phyloP scores from a whole-genome alignment of 148 eudicot genomes.

The Bassia scoparia region DNA sequence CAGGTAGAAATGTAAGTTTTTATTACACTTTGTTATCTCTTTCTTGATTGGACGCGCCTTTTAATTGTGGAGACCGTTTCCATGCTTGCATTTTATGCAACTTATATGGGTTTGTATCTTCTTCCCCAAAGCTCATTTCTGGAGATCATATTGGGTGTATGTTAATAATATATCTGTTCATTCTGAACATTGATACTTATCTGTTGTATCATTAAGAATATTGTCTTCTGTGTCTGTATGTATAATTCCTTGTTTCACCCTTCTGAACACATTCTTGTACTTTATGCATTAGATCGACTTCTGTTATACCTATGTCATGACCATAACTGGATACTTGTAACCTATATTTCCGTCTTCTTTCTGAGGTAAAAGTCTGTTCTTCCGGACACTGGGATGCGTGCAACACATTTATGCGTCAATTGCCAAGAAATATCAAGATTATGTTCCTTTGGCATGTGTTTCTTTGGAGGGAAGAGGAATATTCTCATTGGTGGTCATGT shows the following conservation, averaged over 20 bases:
- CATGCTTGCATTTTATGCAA: not conserved
- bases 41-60: no score
- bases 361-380: constrained; percentile 82
- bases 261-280: not conserved
- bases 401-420: constrained; percentile 78
- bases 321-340: not conserved
- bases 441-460: constrained; percentile 80
- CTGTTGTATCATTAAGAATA: not conserved
- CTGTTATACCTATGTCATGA: no score
- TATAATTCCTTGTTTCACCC: not conserved
- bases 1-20: no score
- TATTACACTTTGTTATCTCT: no score
- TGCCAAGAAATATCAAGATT: constrained; percentile 67
- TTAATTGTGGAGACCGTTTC: not conserved
- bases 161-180: no score
- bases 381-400: constrained; percentile 90
- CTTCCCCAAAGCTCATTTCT: not conserved
- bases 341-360: constrained; percentile 20
- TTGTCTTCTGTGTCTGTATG: not conserved
- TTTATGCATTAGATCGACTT: no score
- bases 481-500: constrained; percentile 79
- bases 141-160: not conserved
- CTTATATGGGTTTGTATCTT: not conserved
- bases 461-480: constrained; percentile 78
- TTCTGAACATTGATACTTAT: not conserved